Evolutionary conservation across 768 basidiomycete genomes (phyloP).

Genomic region (Suillus occidentalis): DNA sequence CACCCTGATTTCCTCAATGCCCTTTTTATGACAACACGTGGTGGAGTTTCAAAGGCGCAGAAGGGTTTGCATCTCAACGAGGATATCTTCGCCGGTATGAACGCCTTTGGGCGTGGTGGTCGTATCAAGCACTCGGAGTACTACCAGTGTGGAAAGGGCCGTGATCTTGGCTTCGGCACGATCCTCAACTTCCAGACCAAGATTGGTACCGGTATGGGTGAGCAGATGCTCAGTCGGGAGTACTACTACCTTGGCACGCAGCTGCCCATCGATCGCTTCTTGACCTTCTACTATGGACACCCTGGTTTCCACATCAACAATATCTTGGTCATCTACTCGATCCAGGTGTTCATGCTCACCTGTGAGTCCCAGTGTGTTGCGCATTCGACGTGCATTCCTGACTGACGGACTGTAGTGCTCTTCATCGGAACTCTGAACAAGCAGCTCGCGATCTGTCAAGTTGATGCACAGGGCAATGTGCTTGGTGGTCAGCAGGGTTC

Average conservation of each 20-base stretch:
- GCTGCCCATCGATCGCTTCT: conserved; percentile 95
- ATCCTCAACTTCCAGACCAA: conserved; percentile 99
- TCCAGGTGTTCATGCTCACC: conserved; percentile 97
- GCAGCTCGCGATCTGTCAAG: conserved; percentile 83
- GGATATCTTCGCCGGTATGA: conserved; percentile 99
- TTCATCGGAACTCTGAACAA: conserved; percentile 98
- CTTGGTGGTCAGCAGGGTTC: conserved; percentile 78
- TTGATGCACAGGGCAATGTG: conserved; percentile 78
- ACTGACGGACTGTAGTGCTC: conserved; percentile 54
- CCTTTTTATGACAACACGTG: conserved; percentile 97
- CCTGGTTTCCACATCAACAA: conserved; percentile 99
- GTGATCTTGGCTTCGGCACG: conserved; percentile 98
- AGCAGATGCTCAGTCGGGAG: conserved; percentile 99
- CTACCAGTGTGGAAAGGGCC: conserved; percentile 99
- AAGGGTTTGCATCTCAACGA: conserved; percentile 98
- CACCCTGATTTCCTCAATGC: conserved; percentile 99
- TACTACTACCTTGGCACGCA: conserved; percentile 99
- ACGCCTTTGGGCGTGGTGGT: conserved; percentile 95
- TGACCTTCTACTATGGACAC: conserved; percentile 99
- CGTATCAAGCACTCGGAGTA: conserved; percentile 99
- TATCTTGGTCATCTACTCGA: conserved; percentile 96
- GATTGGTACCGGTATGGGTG: conserved; percentile 99
- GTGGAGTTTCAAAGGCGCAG: conserved; percentile 98
- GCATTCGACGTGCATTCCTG: conserved; percentile 6
- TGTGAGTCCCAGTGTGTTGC: conserved; percentile 47